Percentiles rank a stretch among this genome's conserved stretches.
phyloP scores from a whole-genome alignment of 805 yeast genomes.

The Kuraishia piskuri region DNA sequence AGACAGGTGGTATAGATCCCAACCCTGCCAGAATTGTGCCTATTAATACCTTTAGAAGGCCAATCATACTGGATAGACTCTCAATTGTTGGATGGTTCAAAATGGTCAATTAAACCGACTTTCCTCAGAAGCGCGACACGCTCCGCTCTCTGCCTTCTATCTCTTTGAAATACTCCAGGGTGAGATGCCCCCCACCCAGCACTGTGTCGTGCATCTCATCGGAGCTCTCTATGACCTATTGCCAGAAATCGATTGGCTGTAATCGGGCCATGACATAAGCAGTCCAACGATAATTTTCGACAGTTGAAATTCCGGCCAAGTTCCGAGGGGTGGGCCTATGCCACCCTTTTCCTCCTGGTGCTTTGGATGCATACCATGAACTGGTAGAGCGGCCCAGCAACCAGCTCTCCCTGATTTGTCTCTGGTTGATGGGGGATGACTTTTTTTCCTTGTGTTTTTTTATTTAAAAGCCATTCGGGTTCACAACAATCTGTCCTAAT shows the following conservation, averaged over 20 bases:
- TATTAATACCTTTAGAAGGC: no score
- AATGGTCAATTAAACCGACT: no score
- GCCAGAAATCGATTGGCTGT: not conserved
- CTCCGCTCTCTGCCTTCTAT: not conserved
- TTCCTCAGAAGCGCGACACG: no score
- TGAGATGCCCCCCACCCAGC: not conserved
- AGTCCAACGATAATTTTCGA: not conserved
- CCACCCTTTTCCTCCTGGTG: not conserved
- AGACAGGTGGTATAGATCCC: no score
- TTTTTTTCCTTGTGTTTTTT: conserved; percentile 1
- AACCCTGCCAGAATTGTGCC: no score
- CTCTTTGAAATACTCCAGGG: not conserved
- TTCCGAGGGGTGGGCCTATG: not conserved
- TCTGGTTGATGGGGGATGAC: conserved; percentile 1
- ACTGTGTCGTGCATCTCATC: not conserved
- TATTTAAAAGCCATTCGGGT: not conserved
- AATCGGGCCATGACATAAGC: not conserved
- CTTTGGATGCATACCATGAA: not conserved
- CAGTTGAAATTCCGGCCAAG: not conserved
- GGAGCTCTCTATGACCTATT: not conserved
- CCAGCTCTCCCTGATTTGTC: not conserved
- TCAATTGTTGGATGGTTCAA: no score
- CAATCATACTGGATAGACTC: no score
- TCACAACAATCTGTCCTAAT: not conserved
- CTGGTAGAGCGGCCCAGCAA: not conserved